Base-by-base conservation (phyloP, 73 alveolate species). In the Uronychia binucleata region DNA sequence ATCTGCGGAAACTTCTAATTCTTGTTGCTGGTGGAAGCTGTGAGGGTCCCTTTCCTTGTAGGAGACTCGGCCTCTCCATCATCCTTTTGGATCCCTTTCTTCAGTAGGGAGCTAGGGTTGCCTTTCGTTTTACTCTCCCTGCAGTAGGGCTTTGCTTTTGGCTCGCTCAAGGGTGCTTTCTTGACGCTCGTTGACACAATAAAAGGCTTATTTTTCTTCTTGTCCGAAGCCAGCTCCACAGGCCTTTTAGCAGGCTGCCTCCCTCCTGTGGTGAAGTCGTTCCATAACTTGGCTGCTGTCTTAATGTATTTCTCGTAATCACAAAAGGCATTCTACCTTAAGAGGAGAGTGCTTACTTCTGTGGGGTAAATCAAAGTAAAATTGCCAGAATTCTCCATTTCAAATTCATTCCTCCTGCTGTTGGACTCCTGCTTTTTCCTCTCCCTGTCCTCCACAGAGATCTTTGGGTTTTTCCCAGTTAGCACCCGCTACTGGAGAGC, bases 221-320 rank as follows among this genome's bases (percentile, higher is more conserved):
- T 46, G 67, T 46, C 67, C 5, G 67, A 11, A 19, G 5, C 19
- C 67, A 11, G 67, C 67, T 46, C 67, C 5, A 46, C 19, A 46
- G 19, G n/a, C 67, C 19, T 46, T 19, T 46, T 46, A 5, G n/a
- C 67, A 46, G 67, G 5, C 67, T 46, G 19, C 67, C 19, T 46
- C 67, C 67, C 67, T 46, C 67, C 67, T 11, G 67, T 46, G n/a
- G 67, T 46, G 67, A 46, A 46, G 19, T 46, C 67, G 67, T 46
- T 46, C 67, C 67, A 46, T 11, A 46, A 11, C 5, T 5, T 46
- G 19, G 5, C 19, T 5, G 67, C 67, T 11, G 67, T 46, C n/a
- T 46, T 46, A 19, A 46, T 46, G 67, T 11, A 46, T 19, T 46
- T 46, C n/a, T 46, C 67, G 19, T 46, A 46, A 5, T 46, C 67